Evolutionary conservation across 129 eudicot species (phyloP).

Genomic region (Artemisia argyi): DNA sequence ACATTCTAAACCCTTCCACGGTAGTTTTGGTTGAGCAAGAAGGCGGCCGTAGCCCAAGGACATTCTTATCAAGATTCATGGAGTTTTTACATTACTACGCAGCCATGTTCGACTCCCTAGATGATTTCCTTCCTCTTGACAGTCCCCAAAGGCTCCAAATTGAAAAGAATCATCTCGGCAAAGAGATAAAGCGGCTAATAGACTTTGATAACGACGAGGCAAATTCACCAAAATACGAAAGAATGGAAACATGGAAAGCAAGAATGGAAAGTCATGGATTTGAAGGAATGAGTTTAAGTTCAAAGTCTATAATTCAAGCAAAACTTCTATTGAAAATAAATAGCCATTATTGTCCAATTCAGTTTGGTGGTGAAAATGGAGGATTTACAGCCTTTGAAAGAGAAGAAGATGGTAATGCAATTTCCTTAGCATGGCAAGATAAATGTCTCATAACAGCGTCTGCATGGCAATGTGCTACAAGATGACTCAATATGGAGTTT

Average conservation of each 20-base stretch:
- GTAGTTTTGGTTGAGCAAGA: constrained; percentile 60
- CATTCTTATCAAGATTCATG: constrained; percentile 59
- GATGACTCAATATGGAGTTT: neutral
- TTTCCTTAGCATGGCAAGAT: constrained; percentile 79
- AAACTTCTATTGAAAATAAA: constrained; percentile 57
- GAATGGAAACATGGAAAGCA: constrained; percentile 65
- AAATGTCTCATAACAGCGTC: constrained; percentile 61
- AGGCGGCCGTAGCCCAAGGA: constrained; percentile 52
- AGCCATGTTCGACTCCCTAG: constrained; percentile 75
- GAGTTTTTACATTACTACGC: constrained; percentile 74
- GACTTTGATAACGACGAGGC: constrained; percentile 36
- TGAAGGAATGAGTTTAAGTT: constrained; percentile 45
- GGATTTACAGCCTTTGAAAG: constrained; percentile 60
- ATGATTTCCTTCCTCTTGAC: constrained; percentile 63
- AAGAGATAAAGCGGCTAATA: constrained; percentile 56
- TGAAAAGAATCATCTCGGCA: constrained; percentile 67
- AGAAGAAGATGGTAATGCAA: constrained; percentile 47
- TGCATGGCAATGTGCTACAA: constrained; percentile 49
- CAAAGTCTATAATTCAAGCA: constrained; percentile 60
- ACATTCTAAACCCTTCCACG: constrained; percentile 42
- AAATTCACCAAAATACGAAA: constrained; percentile 44
- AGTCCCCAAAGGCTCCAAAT: constrained; percentile 56
- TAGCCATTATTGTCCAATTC: constrained; percentile 44
- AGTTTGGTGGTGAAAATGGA: constrained; percentile 49
- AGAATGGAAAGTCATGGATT: constrained; percentile 69